Evolutionary conservation across 1,284 basidiomycete species (phyloP), one percentile per base, ranked within the genome.

Genomic region (Clitocybe nebularis): DNA sequence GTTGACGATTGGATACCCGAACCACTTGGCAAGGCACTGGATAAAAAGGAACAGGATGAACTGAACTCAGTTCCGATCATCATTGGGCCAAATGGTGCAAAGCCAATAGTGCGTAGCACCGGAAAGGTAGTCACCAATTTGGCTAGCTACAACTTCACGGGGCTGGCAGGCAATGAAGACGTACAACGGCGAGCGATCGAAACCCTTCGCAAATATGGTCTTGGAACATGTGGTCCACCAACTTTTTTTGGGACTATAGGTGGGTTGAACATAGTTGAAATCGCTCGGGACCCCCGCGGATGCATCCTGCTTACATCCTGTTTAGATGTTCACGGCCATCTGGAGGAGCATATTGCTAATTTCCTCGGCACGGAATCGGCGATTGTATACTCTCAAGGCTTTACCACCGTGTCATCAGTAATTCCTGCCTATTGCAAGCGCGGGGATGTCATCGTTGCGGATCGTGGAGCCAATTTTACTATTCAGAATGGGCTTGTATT

Each of bases 401-500:
- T 96, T 66, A 84, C 89, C 9, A 93, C 93, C 44, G 81, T 93
- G 51, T 85, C 90, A 1, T 96, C 93, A 16, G 93, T 95, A 57
- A 98, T 99, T 47, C 91, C 95, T 0, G 92, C 95, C 1, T 99
- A 98, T 62, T 92, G 89, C 70, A 99, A 99, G 64, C 85, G 96
- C 51, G 94, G 94, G 3, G 96, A 99, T 58, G 84, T 98, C 56
- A 95, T 99, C 58, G 89, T 99, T n/a, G 94, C 93, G 2, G 96
- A 99, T 63, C 82, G 92, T 21, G 84, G 86, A 29, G 86, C 95
- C 55, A 96, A 91, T 66, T 94, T 98, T 66, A 84, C 92, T 16
- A 92, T 98, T 49, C 93, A 98, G 64, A 96, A 95, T 64, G 96
- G 94, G n/a, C 82, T 99, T 22, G 89, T 97, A 64, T 92, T 98